phyloP scores from a whole-genome alignment of 2,329 filamentous ascomycete genomes.

The Aspergillus quadrilineatus region DNA sequence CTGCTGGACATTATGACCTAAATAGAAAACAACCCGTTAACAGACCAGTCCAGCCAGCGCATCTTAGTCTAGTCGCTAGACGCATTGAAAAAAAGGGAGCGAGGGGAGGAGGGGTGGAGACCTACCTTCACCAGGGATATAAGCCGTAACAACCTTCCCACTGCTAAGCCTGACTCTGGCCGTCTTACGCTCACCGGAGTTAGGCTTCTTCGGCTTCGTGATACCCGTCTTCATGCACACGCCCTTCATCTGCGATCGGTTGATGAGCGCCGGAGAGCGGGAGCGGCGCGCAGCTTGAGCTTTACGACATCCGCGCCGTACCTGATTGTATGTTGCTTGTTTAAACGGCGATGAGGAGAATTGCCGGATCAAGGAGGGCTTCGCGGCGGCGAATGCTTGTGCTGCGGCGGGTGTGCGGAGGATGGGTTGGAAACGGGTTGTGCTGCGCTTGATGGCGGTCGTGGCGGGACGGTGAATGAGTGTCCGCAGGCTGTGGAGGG shows the following conservation, averaged over 20 bases:
- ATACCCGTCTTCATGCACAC: slow-evolving; percentile 94
- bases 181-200: slow-evolving; percentile 94
- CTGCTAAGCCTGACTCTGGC: slow-evolving; percentile 86
- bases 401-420: slow-evolving; percentile 30
- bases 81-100: neutral
- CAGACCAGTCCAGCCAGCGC: neutral
- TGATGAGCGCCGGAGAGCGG: slow-evolving; percentile 77
- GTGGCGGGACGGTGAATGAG: slow-evolving; percentile 30
- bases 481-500: slow-evolving; percentile 37
- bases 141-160: slow-evolving; percentile 83
- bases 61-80: neutral
- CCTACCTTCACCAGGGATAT: slow-evolving; percentile 87
- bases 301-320: slow-evolving; percentile 72
- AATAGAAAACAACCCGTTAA: slow-evolving; percentile 10
- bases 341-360: slow-evolving; percentile 60
- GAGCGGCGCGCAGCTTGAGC: slow-evolving; percentile 79
- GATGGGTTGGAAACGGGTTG: slow-evolving; percentile 28
- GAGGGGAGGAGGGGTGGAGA: neutral
- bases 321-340: slow-evolving; percentile 70
- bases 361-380: slow-evolving; percentile 31
- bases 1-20: slow-evolving; percentile 95
- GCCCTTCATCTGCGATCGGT: slow-evolving; percentile 83
- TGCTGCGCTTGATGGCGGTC: slow-evolving; percentile 24
- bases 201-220: slow-evolving; percentile 96
- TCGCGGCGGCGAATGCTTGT: slow-evolving; percentile 4